Percentiles rank a stretch among this genome's conserved stretches.
Conservation (phyloP, 805 yeast genomes). For the Metschnikowia cubensis region DNA sequence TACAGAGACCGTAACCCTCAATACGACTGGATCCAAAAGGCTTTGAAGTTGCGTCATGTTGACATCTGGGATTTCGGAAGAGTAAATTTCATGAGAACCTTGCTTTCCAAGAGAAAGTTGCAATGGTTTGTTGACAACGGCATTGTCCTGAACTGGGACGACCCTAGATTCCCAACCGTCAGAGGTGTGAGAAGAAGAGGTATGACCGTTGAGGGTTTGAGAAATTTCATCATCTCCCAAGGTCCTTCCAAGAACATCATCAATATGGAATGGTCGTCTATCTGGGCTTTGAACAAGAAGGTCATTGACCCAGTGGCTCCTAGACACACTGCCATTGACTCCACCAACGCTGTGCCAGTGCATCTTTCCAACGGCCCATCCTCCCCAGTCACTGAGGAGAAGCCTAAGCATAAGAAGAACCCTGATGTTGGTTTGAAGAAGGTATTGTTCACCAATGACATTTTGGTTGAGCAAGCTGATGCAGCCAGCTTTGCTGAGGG, state of each 20-base stretch:
- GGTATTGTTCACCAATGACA: constrained; percentile 59
- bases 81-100: constrained; percentile 93
- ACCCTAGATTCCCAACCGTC: constrained; percentile 99
- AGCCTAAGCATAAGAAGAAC: constrained; percentile 94
- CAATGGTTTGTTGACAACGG: constrained; percentile 98
- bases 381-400: constrained; percentile 58
- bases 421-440: constrained; percentile 83
- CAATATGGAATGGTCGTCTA: constrained; percentile 94
- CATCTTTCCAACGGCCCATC: constrained; percentile 67
- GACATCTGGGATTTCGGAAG: constrained; percentile 98
- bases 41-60: constrained; percentile 81
- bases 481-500: constrained; percentile 62
- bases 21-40: constrained; percentile 91
- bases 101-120: constrained; percentile 92
- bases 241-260: constrained; percentile 98
- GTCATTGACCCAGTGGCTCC: constrained; percentile 96
- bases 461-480: constrained; percentile 84
- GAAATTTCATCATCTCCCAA: constrained; percentile 88
- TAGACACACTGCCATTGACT: constrained; percentile 80
- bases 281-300: constrained; percentile 98
- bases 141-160: constrained; percentile 93
- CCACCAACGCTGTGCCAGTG: constrained; percentile 64
- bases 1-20: constrained; percentile 98
- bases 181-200: constrained; percentile 99
- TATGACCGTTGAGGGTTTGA: constrained; percentile 97